Evolutionary conservation across 306 rosid genomes (phyloP).

Genomic region (Crataegus laevigata): DNA sequence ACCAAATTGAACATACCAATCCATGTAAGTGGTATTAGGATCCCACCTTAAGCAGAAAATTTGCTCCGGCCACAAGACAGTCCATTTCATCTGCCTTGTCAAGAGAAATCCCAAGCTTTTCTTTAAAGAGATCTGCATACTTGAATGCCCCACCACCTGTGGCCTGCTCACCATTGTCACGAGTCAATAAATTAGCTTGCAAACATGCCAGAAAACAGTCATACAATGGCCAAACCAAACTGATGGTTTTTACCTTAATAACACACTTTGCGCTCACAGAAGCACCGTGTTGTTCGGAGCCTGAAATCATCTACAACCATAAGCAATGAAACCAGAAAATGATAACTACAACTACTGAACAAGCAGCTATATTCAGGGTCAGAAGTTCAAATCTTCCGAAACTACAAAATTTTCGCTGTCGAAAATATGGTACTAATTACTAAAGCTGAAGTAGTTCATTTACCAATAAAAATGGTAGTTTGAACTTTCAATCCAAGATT

Average conservation of each 20-base stretch:
- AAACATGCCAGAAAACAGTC: constrained; percentile 17
- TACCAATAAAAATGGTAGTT: background rate
- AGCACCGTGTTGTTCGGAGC: constrained; percentile 36
- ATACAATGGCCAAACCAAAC: background rate
- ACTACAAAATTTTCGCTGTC: background rate
- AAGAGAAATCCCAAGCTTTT: constrained; percentile 65
- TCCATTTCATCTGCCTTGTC: constrained; percentile 96
- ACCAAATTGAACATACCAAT: constrained; percentile 9
- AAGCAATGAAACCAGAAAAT: constrained; percentile 34
- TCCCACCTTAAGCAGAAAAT: constrained; percentile 91
- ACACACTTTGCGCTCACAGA: constrained; percentile 33
- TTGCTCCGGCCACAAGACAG: constrained; percentile 94
- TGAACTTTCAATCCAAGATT: constrained; percentile 1
- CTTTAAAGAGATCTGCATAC: constrained; percentile 72
- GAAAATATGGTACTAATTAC: background rate
- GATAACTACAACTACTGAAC: background rate
- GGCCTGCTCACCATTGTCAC: constrained; percentile 55
- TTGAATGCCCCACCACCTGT: constrained; percentile 94
- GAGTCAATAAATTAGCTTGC: constrained; percentile 10
- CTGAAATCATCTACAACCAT: constrained; percentile 41
- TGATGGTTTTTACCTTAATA: constrained; percentile 48
- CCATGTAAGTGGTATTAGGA: constrained; percentile 14
- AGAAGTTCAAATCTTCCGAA: background rate
- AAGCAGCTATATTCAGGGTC: background rate
- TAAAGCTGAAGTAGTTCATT: background rate